phyloP scores from a whole-genome alignment of 2,329 filamentous ascomycete species.

The Pseudogymnoascus sp. region DNA sequence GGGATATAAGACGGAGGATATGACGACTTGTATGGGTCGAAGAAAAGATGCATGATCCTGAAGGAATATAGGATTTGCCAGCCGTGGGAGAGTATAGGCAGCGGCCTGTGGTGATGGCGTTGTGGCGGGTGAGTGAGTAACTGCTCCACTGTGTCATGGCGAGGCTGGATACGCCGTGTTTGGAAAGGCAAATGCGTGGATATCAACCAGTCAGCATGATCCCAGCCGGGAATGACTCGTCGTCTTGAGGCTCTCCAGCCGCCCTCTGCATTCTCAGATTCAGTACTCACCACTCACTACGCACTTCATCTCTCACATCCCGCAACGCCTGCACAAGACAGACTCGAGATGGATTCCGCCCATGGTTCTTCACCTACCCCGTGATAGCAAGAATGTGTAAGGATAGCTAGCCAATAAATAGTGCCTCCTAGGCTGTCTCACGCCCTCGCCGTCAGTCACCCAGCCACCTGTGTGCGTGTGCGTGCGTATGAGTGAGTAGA shows the following conservation, averaged over 20 bases:
- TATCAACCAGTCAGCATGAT: background rate
- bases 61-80: background rate
- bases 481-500: background rate
- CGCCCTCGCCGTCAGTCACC: slow-evolving; percentile 1
- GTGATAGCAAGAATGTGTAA: background rate
- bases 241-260: background rate
- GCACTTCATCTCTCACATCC: background rate
- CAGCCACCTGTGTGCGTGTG: background rate
- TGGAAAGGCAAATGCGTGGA: background rate
- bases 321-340: background rate
- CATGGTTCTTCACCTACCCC: background rate
- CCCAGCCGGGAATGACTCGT: background rate
- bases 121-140: background rate
- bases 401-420: background rate
- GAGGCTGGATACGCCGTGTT: background rate
- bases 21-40: background rate
- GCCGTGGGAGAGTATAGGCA: background rate
- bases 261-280: background rate
- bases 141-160: background rate
- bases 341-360: background rate
- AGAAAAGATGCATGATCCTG: background rate
- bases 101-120: background rate
- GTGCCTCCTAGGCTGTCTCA: background rate
- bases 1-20: background rate
- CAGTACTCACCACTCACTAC: background rate